Evolutionary conservation across 345 rosid genomes (phyloP), one percentile per base, ranked within the genome.

Genomic region (Linum trigynum): DNA sequence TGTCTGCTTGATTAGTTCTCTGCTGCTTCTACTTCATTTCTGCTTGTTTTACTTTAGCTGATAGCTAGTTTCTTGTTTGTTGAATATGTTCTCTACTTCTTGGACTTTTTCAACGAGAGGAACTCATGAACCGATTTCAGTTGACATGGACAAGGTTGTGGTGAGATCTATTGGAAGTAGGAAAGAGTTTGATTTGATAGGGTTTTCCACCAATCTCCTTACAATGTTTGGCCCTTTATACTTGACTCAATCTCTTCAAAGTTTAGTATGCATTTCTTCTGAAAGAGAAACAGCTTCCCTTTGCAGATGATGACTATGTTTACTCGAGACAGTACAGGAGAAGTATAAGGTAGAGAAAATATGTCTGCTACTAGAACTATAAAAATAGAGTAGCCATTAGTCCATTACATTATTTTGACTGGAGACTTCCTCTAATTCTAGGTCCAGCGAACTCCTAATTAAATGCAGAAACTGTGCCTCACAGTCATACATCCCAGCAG

Each of bases 251-350:
- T 57, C 38, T 17, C 0, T 23, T 17, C 7, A 15, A 37, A 55
- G 6, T 23, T 35, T 5, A 10, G 36, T 10, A 56, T 6, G 17
- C 16, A n/a, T 15, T 32, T 57, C 16, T 16, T 17, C 8, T 17
- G 10, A 7, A 57, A 11, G 7, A n/a, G 6, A 23, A 55, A 56
- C n/a, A n/a, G n/a, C n/a, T n/a, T 80, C 74, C 36, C 73, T 73
- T 63, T 80, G 86, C 67, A 92, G 97, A 86, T 68, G 90, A 90
- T 68, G 76, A n/a, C n/a, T n/a, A n/a, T 86, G 71, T 92, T 87
- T 56, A 12, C 57, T 48, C 12, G 53, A 48, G 53, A 23, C 32
- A 15, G 43, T 39, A 38, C 56, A 56, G 39, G 12, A 42, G 23
- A 65, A n/a, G 55, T 40, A 15, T 57, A 17, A 53, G 53, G 53